Base-by-base conservation (phyloP, 169 alveolate genomes). In the Plasmodium blacklocki region DNA sequence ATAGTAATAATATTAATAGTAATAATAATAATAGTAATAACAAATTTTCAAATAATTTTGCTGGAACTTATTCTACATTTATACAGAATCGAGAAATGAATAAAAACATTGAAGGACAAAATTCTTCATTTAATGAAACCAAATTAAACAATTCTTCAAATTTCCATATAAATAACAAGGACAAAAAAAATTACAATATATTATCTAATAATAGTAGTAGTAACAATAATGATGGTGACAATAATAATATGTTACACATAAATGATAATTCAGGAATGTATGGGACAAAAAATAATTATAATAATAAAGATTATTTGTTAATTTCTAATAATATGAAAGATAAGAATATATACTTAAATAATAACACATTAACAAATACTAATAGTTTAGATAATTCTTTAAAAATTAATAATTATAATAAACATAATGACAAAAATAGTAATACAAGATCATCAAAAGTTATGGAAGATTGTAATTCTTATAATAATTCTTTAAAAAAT, bases 131-230 rank as follows among this genome's bases (percentile, higher is more conserved):
- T 23, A 80, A 26, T 39, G 90, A 80, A 67, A 58, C 90, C 4
- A 80, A 80, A 47, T 54, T 68, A 80, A 80, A 80, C 23, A 80
- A 72, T 12, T 67, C n/a, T 68, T 15, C 73, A n/a, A 80, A 58
- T 56, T 80, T 52, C 7, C 49, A 66, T 78, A 32, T 54, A 8
- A 63, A 58, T 26, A 49, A 56, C 19, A 80, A 80, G 21, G 90
- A 80, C n/a, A 80, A 56, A 29, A 80, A 54, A 66, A 19, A 62
- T 23, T 67, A 68, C n/a, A 14, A 60, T 60, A 12, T 19, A 39
- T 54, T 19, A 19, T 19, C 14, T 11, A 15, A 60, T 6, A 15
- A 60, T 23, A 3, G 1, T 60, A 11, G 18, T 60, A 52, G 4
- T 8, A 15, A 5, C 19, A 52, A 52, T 52, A 52, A 15, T 15